Base-by-base conservation (phyloP, 2,329 filamentous ascomycete species). In the Blumeriella jaapii region DNA sequence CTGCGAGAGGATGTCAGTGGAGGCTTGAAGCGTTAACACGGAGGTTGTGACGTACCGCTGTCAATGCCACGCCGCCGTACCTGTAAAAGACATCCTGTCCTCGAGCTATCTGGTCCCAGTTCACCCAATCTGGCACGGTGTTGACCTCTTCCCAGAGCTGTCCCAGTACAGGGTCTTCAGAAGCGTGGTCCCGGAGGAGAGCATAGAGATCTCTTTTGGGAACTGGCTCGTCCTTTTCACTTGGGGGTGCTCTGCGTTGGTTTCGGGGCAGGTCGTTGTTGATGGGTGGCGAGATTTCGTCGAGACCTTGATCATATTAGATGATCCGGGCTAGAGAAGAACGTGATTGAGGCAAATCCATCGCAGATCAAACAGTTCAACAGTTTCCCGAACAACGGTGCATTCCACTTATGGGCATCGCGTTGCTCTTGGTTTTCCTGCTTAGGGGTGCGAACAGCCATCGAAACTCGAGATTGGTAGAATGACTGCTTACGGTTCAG, bases 71-170 rank as follows among this genome's bases (percentile, higher is more conserved):
- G 0, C 73, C 74, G 12, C 73, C 79, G 55, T 86, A 87, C 22
- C 82, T 71, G 55, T 83, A 86, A 51, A 86, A 84, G 0, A 85
- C 71, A 46, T 81, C 71, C 53, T 89, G 82, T 0, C 82, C 82
- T 49, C 82, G 65, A 40, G 68, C 63, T 37, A 89, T 78, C 52
- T 85, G 79, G 2, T 69, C 68, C 81, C 80, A 87, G 53, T 86
- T 74, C 2, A 87, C 82, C 80, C 81, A 87, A 1, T 69, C 63
- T 0, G 82, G 82, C 3, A 84, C 58, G 0, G 68, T 74, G 38
- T 74, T 78, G 37, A 81, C 64, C 50, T 85, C 65, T 0, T 58
- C 54, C 82, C 81, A 87, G 6, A 89, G 59, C 35, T 67, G 48
- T 2, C 52, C 48, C 2, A 70, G 59, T 24, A 70, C 67, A 15